A percentile compares a stretch with the other conserved stretches of the same genome.
Conservation (phyloP, 768 basidiomycete species). For the Russula compacta region DNA sequence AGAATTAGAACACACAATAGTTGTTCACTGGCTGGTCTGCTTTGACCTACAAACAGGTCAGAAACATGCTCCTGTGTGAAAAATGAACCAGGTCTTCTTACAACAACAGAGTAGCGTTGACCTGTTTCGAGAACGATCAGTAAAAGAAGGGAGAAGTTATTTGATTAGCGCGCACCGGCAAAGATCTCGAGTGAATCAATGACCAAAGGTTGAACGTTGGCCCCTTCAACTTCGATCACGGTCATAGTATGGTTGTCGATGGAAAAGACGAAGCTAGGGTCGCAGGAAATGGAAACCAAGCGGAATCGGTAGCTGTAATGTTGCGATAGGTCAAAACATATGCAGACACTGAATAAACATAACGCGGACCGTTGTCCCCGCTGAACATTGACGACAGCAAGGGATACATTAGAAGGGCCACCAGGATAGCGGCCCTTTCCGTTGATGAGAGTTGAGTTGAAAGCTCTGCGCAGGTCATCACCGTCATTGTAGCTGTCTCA, state of each 20-base stretch:
- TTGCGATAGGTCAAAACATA: neutral
- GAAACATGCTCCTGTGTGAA: neutral
- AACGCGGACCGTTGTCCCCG: slow-evolving; percentile 22
- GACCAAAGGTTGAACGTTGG: slow-evolving; percentile 17
- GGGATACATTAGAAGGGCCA: slow-evolving; percentile 30
- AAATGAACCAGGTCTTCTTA: neutral
- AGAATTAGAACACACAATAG: neutral
- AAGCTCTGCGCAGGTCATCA: neutral
- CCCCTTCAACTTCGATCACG: slow-evolving; percentile 26
- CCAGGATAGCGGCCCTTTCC: slow-evolving; percentile 37
- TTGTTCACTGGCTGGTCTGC: slow-evolving; percentile 22
- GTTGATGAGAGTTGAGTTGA: slow-evolving; percentile 44
- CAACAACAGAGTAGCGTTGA: slow-evolving; percentile 26
- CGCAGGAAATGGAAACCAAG: slow-evolving; percentile 42
- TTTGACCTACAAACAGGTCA: neutral
- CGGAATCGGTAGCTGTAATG: slow-evolving; percentile 45
- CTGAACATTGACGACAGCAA: slow-evolving; percentile 40
- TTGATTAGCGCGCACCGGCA: slow-evolving; percentile 13
- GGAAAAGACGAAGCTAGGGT: slow-evolving; percentile 25
- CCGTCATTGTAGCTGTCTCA: neutral
- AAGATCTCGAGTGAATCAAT: slow-evolving; percentile 22
- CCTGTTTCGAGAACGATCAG: neutral
- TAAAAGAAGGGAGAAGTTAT: neutral
- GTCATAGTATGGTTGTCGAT: slow-evolving; percentile 25
- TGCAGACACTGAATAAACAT: neutral